phyloP scores from a whole-genome alignment of 805 yeast genomes.

The Candida adriatica region DNA sequence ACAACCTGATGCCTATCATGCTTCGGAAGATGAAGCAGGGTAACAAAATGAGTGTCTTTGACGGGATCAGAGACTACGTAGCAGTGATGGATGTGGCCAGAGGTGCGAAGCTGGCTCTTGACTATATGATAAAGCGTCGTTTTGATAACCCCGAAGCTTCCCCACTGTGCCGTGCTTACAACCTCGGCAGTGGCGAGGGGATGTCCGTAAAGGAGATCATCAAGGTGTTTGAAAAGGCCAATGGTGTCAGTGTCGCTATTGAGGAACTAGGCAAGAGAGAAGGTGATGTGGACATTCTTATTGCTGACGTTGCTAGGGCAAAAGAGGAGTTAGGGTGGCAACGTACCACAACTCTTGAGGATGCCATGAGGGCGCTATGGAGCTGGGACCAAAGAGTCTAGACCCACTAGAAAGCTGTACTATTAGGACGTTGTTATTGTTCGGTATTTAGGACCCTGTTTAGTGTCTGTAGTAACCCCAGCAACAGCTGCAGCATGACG shows the following conservation, averaged over 20 bases:
- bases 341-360: slow-evolving; percentile 46
- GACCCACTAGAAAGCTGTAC: too few species aligned
- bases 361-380: slow-evolving; percentile 72
- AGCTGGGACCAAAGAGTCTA: slow-evolving; percentile 53
- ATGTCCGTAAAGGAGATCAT: slow-evolving; percentile 69
- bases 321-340: slow-evolving; percentile 59
- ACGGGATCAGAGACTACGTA: slow-evolving; percentile 73
- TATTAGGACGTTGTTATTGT: too few species aligned
- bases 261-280: slow-evolving; percentile 61
- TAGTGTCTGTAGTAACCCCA: slow-evolving; percentile 3
- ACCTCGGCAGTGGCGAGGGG: slow-evolving; percentile 79
- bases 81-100: slow-evolving; percentile 75
- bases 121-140: slow-evolving; percentile 36
- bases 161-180: slow-evolving; percentile 71
- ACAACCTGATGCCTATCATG: slow-evolving; percentile 66
- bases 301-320: slow-evolving; percentile 67
- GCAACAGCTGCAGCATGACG: slow-evolving; percentile 6
- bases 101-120: slow-evolving; percentile 70
- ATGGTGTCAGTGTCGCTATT: slow-evolving; percentile 56
- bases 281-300: slow-evolving; percentile 72
- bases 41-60: slow-evolving; percentile 63
- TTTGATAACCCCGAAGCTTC: slow-evolving; percentile 9
- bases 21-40: slow-evolving; percentile 27
- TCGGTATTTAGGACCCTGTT: slow-evolving; percentile 1
- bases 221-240: slow-evolving; percentile 56